Conservation (phyloP, 345 rosid species). For the Euphorbia pulcherrima region DNA sequence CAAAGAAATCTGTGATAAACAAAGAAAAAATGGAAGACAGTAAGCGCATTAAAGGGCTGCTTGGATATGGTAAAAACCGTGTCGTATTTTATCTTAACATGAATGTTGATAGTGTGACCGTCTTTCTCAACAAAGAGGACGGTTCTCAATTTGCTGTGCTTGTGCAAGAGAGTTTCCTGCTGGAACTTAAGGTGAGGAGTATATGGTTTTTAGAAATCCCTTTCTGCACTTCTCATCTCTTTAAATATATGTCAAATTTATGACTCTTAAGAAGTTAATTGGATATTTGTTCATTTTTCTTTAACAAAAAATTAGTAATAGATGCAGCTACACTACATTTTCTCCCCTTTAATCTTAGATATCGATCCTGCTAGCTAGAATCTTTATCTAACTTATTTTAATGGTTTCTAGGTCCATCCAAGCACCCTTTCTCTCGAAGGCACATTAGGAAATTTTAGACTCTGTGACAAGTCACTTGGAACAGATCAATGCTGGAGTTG, state of each 20-base stretch:
- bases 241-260: background rate
- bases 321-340: background rate
- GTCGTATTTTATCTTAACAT: constrained; percentile 78
- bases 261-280: background rate
- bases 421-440: constrained; percentile 88
- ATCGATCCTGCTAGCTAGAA: background rate
- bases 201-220: constrained; percentile 13
- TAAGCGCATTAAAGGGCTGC: constrained; percentile 73
- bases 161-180: constrained; percentile 84
- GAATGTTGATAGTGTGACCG: constrained; percentile 85
- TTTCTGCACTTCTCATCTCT: background rate
- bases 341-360: background rate
- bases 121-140: constrained; percentile 94
- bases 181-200: constrained; percentile 75
- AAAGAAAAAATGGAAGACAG: constrained; percentile 67
- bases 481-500: constrained; percentile 74
- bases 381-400: constrained; percentile 18
- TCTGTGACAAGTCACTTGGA: constrained; percentile 84
- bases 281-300: background rate
- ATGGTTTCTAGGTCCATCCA: constrained; percentile 66
- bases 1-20: constrained; percentile 41
- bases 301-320: background rate
- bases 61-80: constrained; percentile 93
- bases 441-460: constrained; percentile 90
- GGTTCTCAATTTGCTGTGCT: constrained; percentile 93